phyloP scores from a whole-genome alignment of 2,329 filamentous ascomycete genomes.

The Aspergillus fructus region DNA sequence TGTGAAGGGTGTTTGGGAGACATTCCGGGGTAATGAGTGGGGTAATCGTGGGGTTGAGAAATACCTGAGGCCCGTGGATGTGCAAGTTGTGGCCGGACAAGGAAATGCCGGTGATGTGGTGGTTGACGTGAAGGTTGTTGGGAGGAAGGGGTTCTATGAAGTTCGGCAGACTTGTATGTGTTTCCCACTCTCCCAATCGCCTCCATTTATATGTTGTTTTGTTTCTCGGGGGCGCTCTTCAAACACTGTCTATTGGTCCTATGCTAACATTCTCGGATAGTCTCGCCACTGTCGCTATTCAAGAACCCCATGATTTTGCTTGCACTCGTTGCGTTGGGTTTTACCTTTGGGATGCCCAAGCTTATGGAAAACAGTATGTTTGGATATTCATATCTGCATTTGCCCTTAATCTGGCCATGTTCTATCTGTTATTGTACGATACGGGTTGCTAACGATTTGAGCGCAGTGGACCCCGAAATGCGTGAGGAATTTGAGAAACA shows the following conservation, averaged over 20 bases:
- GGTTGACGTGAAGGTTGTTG: constrained; percentile 63
- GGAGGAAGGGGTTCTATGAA: constrained; percentile 71
- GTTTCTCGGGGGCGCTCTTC: not conserved
- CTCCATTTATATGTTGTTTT: constrained; percentile 7
- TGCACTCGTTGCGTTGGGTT: constrained; percentile 74
- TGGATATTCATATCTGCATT: constrained; percentile 2
- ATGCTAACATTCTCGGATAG: constrained; percentile 41
- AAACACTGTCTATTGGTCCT: not conserved
- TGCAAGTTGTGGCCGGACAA: not conserved
- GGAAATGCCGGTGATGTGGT: constrained; percentile 36
- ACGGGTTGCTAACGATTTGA: constrained; percentile 2
- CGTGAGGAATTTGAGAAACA: constrained; percentile 89
- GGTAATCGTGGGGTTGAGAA: constrained; percentile 68
- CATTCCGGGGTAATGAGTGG: constrained; percentile 87
- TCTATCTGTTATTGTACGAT: not conserved
- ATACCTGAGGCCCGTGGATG: constrained; percentile 27
- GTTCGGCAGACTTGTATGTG: constrained; percentile 73
- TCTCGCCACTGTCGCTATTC: constrained; percentile 76
- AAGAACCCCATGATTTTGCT: constrained; percentile 98
- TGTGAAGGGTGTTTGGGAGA: constrained; percentile 72
- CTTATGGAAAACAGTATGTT: constrained; percentile 89
- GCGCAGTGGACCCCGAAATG: constrained; percentile 90
- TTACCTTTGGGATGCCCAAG: constrained; percentile 93
- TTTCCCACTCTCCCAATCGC: not conserved
- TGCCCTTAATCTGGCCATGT: not conserved